Evolutionary conservation across 805 yeast genomes (phyloP), one percentile per base, ranked within the genome.

Genomic region (Lachancea waltii): DNA sequence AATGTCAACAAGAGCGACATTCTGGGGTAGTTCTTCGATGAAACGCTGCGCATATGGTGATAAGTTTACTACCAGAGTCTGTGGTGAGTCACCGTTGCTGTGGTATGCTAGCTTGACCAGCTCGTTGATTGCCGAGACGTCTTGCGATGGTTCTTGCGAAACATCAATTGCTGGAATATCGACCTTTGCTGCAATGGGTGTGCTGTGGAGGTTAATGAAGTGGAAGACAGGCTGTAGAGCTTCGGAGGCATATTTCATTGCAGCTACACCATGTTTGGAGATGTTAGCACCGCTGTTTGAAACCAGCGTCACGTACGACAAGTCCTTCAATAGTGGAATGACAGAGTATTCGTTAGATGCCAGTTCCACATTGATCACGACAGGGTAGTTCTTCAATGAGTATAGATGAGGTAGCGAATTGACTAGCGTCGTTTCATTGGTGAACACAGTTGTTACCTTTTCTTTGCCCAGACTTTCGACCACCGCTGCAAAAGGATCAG

Each of bases 241-340:
- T 39, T 63, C 63, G 24, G 66, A 58, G 6, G 89, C 73, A 27
- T 79, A 58, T 31, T 75, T 62, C 49, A 77, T 73, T 2, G 94
- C 75, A 18, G 78, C 72, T 31, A 74, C 60, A 5, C 84, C 68
- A 44, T 74, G 68, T 36, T 70, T 70, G 31, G 67, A 60, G 7
- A 81, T 67, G 44, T 81, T 85, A 22, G 64, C 55, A 5, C 71
- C 56, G 26, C 68, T 63, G 50, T 75, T 78, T n/a, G 95, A 84
- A 39, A 87, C 72, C 45, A 89, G 59, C 17, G 81, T 67, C 5
- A 77, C 72, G 48, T 69, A 72, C 11, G 77, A 77, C 28, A 81
- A 65, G 57, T 85, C 90, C 54, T 89, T 78, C 48, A 83, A 67
- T 6, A 85, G 72, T n/a, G 90, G 67, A 19, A 85, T 72, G 11